These are phyloP conservation scores for Whalleya microplaca DNA, from an alignment of 2,329 filamentous ascomycete genomes.

Conservation along the genomic window DNA sequence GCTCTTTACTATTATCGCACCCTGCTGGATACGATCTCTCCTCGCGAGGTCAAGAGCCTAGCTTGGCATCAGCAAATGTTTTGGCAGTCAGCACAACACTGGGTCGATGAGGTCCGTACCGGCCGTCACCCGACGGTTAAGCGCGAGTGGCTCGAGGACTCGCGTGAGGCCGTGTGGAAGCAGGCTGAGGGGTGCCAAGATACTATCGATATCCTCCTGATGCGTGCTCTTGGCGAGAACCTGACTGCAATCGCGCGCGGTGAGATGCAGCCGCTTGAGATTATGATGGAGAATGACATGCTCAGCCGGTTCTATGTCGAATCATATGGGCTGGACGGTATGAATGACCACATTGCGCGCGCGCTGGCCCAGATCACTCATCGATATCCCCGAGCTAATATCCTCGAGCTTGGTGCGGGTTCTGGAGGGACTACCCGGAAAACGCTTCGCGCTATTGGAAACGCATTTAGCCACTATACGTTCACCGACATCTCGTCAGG, in stretches of 20 bases:
- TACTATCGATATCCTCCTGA: constrained; percentile 2
- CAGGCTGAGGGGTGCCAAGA: too few species aligned
- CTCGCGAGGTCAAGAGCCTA: too few species aligned
- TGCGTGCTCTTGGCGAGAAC: background rate
- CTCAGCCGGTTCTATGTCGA: background rate
- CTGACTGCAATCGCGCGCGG: constrained; percentile 1
- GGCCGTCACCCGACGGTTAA: too few species aligned
- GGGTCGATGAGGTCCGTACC: too few species aligned
- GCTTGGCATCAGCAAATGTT: too few species aligned
- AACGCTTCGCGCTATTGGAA: constrained; percentile 38
- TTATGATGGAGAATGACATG: background rate
- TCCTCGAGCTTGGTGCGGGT: constrained; percentile 47
- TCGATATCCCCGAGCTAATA: constrained; percentile 45
- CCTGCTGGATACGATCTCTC: too few species aligned
- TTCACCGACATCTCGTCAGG: constrained; percentile 49
- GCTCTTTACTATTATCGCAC: too few species aligned
- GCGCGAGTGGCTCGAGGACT: too few species aligned
- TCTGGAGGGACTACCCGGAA: constrained; percentile 45
- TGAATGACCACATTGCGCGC: background rate
- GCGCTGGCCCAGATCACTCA: constrained; percentile 41
- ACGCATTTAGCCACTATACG: constrained; percentile 43
- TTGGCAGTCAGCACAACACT: too few species aligned
- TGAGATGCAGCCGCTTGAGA: background rate
- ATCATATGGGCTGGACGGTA: too few species aligned
- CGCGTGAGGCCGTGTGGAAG: too few species aligned